These are phyloP conservation scores for Wilcoxina mikolae DNA, from an alignment of 495 filamentous ascomycete genomes.

Conservation along the genomic window DNA sequence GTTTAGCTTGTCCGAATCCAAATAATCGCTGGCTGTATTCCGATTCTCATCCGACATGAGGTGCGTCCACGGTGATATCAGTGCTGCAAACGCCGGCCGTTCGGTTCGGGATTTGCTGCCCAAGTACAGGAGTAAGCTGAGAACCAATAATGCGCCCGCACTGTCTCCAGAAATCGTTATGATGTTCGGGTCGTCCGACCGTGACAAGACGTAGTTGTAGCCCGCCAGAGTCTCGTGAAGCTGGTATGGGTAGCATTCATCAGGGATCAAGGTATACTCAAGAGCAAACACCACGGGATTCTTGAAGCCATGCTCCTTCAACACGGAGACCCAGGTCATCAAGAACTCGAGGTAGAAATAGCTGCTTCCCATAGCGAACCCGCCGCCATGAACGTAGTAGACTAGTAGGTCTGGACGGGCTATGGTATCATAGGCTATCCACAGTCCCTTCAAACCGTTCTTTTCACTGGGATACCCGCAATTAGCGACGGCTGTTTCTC, in stretches of 20 bases:
- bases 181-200: slow-evolving; percentile 37
- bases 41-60: slow-evolving; percentile 41
- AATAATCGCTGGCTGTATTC: slow-evolving; percentile 39
- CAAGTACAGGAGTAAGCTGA: slow-evolving; percentile 50
- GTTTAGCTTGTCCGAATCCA: slow-evolving; percentile 36
- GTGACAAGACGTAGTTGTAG: slow-evolving; percentile 48
- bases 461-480: background rate
- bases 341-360: slow-evolving; percentile 77
- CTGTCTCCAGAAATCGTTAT: slow-evolving; percentile 60
- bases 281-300: slow-evolving; percentile 67
- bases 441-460: slow-evolving; percentile 1
- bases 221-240: slow-evolving; percentile 48
- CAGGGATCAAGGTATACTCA: slow-evolving; percentile 67
- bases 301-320: slow-evolving; percentile 43
- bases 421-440: slow-evolving; percentile 1
- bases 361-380: slow-evolving; percentile 60
- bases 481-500: background rate
- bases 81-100: slow-evolving; percentile 38
- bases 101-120: slow-evolving; percentile 30
- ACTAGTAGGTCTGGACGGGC: slow-evolving; percentile 48
- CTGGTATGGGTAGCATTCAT: slow-evolving; percentile 52
- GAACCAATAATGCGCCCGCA: slow-evolving; percentile 53
- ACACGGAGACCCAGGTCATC: slow-evolving; percentile 44
- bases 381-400: slow-evolving; percentile 67
- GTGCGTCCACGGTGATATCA: slow-evolving; percentile 48